A percentile compares a stretch with the other conserved stretches of the same genome.
phyloP scores from a whole-genome alignment of 169 alveolate genomes.

The Perkinsus chesapeaki region DNA sequence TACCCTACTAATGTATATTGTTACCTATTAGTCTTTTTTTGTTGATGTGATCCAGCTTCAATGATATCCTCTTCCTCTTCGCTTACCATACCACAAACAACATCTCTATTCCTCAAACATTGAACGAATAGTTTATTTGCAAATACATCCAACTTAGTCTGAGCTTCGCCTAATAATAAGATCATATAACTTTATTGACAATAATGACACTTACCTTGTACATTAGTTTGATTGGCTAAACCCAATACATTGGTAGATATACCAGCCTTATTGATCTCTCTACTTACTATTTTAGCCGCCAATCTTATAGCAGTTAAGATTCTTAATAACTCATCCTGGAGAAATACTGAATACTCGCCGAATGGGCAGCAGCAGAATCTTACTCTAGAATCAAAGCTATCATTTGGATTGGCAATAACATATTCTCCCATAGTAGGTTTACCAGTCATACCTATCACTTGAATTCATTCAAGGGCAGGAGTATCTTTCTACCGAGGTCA shows the following conservation, averaged over 20 bases:
- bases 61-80: constrained; percentile 43
- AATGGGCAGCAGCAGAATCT: background rate
- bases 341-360: background rate
- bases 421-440: background rate
- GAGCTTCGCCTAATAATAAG: constrained; percentile 39
- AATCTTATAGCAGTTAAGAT: constrained; percentile 31
- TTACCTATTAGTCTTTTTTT: background rate
- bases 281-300: constrained; percentile 40
- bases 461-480: background rate
- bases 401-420: background rate
- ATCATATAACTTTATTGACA: background rate
- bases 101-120: constrained; percentile 35
- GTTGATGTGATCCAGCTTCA: constrained; percentile 7
- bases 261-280: constrained; percentile 39
- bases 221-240: background rate
- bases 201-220: background rate
- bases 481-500: background rate
- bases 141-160: constrained; percentile 48
- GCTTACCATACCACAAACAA: constrained; percentile 43
- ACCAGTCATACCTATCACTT: background rate
- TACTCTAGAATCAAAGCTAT: background rate
- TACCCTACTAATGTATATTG: background rate
- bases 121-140: constrained; percentile 49
- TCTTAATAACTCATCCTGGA: constrained; percentile 11
- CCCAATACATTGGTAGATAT: background rate